A percentile compares a stretch with the other conserved stretches of the same genome.
Conservation (phyloP, 2,329 filamentous ascomycete genomes). For the Stachybotrys echinatus region DNA sequence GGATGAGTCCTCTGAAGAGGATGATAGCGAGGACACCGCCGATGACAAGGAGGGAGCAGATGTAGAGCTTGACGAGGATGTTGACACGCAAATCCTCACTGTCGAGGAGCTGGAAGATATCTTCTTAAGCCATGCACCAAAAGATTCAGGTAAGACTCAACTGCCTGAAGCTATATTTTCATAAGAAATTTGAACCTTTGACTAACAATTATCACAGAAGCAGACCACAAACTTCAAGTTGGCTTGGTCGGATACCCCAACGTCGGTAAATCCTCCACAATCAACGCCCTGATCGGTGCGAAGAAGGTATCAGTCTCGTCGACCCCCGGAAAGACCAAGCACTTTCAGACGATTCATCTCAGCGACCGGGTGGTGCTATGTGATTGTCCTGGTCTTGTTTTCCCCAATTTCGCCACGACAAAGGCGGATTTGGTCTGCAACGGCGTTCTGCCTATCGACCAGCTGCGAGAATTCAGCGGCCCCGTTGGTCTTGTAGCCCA, state of each 20-base stretch:
- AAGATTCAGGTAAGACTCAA: constrained; percentile 40
- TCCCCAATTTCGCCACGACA: constrained; percentile 94
- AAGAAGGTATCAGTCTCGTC: constrained; percentile 98
- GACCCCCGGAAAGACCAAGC: constrained; percentile 97
- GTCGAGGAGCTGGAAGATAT: constrained; percentile 89
- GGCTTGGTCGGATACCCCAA: constrained; percentile 97
- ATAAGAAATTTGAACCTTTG: no score
- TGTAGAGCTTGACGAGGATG: constrained; percentile 17
- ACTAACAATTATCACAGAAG: constrained; percentile 24
- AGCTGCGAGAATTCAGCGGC: constrained; percentile 87
- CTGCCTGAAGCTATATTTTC: not conserved
- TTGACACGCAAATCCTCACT: constrained; percentile 74
- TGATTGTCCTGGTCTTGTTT: constrained; percentile 97
- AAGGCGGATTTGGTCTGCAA: constrained; percentile 96
- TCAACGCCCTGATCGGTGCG: constrained; percentile 95
- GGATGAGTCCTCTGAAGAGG: constrained; percentile 9
- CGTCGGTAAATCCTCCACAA: constrained; percentile 97
- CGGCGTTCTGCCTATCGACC: constrained; percentile 92
- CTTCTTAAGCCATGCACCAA: constrained; percentile 68
- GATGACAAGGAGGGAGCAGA: constrained; percentile 19
- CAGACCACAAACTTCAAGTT: constrained; percentile 70
- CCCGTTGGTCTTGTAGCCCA: constrained; percentile 78
- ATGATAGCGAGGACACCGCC: constrained; percentile 12
- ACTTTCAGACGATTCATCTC: constrained; percentile 97
- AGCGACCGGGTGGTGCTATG: constrained; percentile 86